These are phyloP conservation scores for Ceriops decandra DNA, from an alignment of 345 rosid species.

Conservation along the genomic window DNA sequence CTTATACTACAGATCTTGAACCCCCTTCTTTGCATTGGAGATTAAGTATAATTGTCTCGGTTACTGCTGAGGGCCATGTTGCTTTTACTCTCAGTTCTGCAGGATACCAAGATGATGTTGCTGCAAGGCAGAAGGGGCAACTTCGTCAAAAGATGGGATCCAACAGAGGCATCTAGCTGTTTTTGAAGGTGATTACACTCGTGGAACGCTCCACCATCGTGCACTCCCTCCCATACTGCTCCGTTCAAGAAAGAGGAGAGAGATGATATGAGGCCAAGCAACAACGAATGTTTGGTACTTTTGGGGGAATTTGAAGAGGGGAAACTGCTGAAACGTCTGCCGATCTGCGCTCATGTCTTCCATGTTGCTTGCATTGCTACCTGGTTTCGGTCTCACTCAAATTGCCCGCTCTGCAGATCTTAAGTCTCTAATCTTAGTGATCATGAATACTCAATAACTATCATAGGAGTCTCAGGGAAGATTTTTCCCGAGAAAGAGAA, in stretches of 20 bases:
- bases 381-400: slow-evolving; percentile 41
- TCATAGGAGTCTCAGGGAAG: slow-evolving; percentile 22
- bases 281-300: slow-evolving; percentile 38
- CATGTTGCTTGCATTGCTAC: slow-evolving; percentile 35
- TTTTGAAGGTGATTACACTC: slow-evolving; percentile 19
- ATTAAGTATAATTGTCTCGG: slow-evolving; percentile 9
- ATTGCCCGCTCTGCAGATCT: slow-evolving; percentile 39
- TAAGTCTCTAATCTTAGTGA: not conserved
- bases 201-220: slow-evolving; percentile 26
- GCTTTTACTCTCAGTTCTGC: slow-evolving; percentile 20
- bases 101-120: slow-evolving; percentile 17
- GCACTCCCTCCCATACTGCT: slow-evolving; percentile 25
- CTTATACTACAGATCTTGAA: not conserved
- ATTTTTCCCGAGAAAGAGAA: slow-evolving; percentile 23
- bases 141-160: slow-evolving; percentile 13
- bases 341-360: slow-evolving; percentile 34
- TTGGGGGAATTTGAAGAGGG: slow-evolving; percentile 43
- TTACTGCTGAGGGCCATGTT: slow-evolving; percentile 13
- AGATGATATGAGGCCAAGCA: not conserved
- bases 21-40: not conserved
- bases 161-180: slow-evolving; percentile 12
- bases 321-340: slow-evolving; percentile 34
- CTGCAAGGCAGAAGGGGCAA: not conserved
- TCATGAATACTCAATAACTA: slow-evolving; percentile 15
- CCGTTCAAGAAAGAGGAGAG: slow-evolving; percentile 25